Conservation (phyloP, 2,329 filamentous ascomycete genomes). For the Ascochyta rabiei region DNA sequence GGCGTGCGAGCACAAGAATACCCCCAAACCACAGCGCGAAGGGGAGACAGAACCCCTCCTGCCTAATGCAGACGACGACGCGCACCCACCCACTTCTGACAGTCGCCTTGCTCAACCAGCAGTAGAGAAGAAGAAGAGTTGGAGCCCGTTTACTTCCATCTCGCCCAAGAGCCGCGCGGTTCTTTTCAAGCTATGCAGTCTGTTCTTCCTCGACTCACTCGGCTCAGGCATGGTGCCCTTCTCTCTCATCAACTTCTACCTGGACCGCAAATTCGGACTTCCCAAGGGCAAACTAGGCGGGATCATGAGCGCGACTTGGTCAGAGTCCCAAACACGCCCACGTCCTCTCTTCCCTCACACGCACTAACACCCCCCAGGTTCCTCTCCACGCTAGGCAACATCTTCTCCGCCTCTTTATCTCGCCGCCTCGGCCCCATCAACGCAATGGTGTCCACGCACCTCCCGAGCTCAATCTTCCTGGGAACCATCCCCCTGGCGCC, state of each 20-base stretch:
- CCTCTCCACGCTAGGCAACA: slow-evolving; percentile 39
- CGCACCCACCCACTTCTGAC: not conserved
- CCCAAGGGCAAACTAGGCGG: slow-evolving; percentile 60
- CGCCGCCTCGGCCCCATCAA: slow-evolving; percentile 64
- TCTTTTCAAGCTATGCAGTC: slow-evolving; percentile 66
- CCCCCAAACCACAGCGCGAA: not conserved
- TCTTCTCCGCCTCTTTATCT: slow-evolving; percentile 57
- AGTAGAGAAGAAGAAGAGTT: slow-evolving; percentile 17
- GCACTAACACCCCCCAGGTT: slow-evolving; percentile 10
- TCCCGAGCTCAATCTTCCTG: slow-evolving; percentile 46
- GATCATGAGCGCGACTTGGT: slow-evolving; percentile 57
- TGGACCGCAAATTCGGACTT: slow-evolving; percentile 63
- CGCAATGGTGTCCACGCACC: slow-evolving; percentile 48
- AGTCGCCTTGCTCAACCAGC: not conserved
- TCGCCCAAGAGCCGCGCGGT: slow-evolving; percentile 61
- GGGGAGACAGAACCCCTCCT: slow-evolving; percentile 33
- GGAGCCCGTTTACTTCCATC: slow-evolving; percentile 59
- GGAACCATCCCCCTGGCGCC: slow-evolving; percentile 33
- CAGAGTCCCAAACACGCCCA: too few species aligned
- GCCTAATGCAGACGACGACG: slow-evolving; percentile 9
- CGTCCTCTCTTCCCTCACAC: not conserved
- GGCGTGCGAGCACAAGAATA: slow-evolving; percentile 42
- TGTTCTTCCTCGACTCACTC: slow-evolving; percentile 73
- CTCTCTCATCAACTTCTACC: slow-evolving; percentile 59
- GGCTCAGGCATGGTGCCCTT: slow-evolving; percentile 70